These are phyloP conservation scores for Mrakiaceae sp. DNA, from an alignment of 1,284 basidiomycete species.

Conservation along the genomic window DNA sequence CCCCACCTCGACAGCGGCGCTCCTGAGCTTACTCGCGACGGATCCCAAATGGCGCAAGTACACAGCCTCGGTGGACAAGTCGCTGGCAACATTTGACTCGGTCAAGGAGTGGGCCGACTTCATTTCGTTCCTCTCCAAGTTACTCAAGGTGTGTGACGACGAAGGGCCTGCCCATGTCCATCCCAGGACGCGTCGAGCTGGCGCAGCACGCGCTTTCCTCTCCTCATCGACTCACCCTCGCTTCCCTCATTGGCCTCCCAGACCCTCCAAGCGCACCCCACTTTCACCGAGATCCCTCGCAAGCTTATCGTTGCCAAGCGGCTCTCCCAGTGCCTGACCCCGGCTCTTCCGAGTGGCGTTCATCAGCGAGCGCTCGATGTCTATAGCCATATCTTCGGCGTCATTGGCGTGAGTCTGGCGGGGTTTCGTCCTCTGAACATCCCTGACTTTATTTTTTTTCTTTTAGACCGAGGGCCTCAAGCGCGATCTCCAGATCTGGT, in stretches of 20 bases:
- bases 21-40: constrained; percentile 22
- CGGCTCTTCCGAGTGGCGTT: constrained; percentile 89
- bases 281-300: constrained; percentile 89
- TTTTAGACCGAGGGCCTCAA: constrained; percentile 71
- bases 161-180: too few species aligned
- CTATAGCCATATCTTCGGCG: constrained; percentile 78
- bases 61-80: constrained; percentile 77
- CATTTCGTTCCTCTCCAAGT: constrained; percentile 88
- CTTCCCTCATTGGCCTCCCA: constrained; percentile 27
- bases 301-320: constrained; percentile 93
- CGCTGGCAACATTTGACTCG: constrained; percentile 83
- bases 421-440: neutral
- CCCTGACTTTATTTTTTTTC: neutral
- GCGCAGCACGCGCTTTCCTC: too few species aligned
- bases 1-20: neutral
- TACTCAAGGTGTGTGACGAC: constrained; percentile 63
- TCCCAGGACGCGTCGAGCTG: too few species aligned
- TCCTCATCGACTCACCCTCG: too few species aligned
- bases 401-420: constrained; percentile 61
- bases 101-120: constrained; percentile 99
- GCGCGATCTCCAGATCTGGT: constrained; percentile 86
- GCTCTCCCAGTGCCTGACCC: constrained; percentile 90
- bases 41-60: constrained; percentile 98
- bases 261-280: constrained; percentile 83
- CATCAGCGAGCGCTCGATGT: constrained; percentile 94